A percentile compares a stretch with the other conserved stretches of the same genome.
phyloP scores from a whole-genome alignment of 345 rosid species.

The Eucalyptus regnans region DNA sequence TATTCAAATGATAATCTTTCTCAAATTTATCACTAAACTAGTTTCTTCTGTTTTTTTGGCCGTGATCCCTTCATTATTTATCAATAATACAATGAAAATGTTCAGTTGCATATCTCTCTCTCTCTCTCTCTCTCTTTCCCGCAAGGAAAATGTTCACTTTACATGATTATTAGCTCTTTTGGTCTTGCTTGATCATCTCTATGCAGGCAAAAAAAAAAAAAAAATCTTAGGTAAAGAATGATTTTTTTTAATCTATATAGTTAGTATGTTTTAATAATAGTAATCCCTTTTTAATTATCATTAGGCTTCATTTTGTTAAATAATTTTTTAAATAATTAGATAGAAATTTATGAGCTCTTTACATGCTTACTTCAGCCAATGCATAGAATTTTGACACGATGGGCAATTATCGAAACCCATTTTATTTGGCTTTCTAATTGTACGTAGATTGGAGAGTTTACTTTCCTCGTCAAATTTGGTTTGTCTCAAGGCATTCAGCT shows the following conservation, averaged over 20 bases:
- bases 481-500: background rate
- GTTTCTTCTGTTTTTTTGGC: background rate
- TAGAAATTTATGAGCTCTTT: background rate
- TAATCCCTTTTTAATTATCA: background rate
- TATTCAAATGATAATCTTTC: background rate
- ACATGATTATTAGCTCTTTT: background rate
- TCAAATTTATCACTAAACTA: background rate
- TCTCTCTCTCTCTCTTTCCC: too few relatives aligned
- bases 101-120: too few relatives aligned
- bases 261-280: background rate
- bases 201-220: background rate
- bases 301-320: background rate
- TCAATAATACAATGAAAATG: too few relatives aligned
- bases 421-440: background rate
- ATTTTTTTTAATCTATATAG: background rate
- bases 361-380: background rate
- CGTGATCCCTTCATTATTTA: too few relatives aligned
- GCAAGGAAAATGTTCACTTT: background rate
- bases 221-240: background rate
- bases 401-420: background rate
- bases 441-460: background rate
- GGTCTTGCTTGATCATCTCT: background rate
- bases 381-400: background rate
- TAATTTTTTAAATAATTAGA: background rate
- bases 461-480: background rate